Evolutionary conservation across 352 stramenopile species (phyloP).

Genomic region (Phytopythium boreale): DNA sequence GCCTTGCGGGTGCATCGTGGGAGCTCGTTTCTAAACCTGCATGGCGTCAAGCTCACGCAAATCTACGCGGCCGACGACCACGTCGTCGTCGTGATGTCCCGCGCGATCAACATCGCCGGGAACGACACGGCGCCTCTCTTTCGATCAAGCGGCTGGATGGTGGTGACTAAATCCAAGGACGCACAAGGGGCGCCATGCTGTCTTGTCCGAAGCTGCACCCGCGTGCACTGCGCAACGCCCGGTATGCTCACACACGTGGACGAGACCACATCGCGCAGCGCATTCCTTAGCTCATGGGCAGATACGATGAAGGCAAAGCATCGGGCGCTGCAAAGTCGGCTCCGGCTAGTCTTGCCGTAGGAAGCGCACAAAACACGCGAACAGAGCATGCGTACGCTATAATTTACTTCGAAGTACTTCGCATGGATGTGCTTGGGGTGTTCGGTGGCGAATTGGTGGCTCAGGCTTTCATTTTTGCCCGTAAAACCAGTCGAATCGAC

Average conservation of each 20-base stretch:
- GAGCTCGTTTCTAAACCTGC: neutral
- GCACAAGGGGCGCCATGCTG: neutral
- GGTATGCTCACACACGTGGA: neutral
- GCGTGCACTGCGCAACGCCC: neutral
- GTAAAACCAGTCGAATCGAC: too few relatives aligned
- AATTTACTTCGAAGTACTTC: neutral
- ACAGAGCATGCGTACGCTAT: too few relatives aligned
- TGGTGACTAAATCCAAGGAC: neutral
- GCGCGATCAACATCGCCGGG: neutral
- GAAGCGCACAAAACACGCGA: too few relatives aligned
- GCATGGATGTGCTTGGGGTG: too few relatives aligned
- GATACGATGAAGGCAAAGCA: neutral
- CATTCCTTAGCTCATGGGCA: neutral
- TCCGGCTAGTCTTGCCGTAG: conserved; percentile 3
- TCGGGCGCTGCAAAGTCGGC: neutral
- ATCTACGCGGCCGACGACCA: neutral
- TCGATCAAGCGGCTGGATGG: conserved; percentile 1
- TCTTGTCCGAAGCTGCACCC: neutral
- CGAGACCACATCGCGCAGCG: neutral
- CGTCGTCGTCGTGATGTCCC: neutral
- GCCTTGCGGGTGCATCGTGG: neutral
- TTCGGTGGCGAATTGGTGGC: too few relatives aligned
- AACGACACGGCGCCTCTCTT: neutral
- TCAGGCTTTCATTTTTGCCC: too few relatives aligned
- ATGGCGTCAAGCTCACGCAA: conserved; percentile 7